Conservation (phyloP, 805 yeast species). For the Jamesozyma lodderae region DNA sequence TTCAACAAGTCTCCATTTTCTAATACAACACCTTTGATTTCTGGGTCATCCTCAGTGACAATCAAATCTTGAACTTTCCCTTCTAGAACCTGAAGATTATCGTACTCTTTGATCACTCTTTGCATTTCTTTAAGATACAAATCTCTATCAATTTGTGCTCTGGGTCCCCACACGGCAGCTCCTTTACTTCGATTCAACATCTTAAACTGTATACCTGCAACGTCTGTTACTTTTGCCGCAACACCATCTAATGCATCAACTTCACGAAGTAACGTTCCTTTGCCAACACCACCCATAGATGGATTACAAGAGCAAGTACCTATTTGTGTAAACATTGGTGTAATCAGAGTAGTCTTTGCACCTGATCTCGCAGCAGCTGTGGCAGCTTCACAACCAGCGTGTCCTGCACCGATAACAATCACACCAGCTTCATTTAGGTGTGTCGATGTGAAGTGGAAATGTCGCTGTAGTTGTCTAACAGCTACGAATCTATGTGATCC, state of each 20-base stretch:
- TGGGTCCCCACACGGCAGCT: conserved; percentile 94
- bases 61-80: conserved; percentile 82
- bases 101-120: conserved; percentile 43
- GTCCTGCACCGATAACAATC: conserved; percentile 93
- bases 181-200: conserved; percentile 81
- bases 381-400: conserved; percentile 98
- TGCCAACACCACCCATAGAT: conserved; percentile 96
- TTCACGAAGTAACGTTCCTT: conserved; percentile 85
- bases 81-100: conserved; percentile 45
- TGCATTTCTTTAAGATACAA: conserved; percentile 80
- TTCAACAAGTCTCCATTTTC: conserved; percentile 53
- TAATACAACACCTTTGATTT: conserved; percentile 62
- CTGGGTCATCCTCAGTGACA: conserved; percentile 25
- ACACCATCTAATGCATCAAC: conserved; percentile 96
- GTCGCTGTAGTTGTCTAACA: too few relatives aligned
- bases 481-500: too few relatives aligned
- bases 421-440: conserved; percentile 43
- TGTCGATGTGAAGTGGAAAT: too few relatives aligned
- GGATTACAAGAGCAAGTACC: conserved; percentile 98
- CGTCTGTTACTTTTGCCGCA: conserved; percentile 75
- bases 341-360: conserved; percentile 44
- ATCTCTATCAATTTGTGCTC: conserved; percentile 90
- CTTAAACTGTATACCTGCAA: conserved; percentile 87
- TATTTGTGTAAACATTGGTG: conserved; percentile 65
- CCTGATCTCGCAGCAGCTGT: conserved; percentile 87